Base-by-base conservation (phyloP, 768 basidiomycete genomes). In the Phanerodontia chrysosporium region DNA sequence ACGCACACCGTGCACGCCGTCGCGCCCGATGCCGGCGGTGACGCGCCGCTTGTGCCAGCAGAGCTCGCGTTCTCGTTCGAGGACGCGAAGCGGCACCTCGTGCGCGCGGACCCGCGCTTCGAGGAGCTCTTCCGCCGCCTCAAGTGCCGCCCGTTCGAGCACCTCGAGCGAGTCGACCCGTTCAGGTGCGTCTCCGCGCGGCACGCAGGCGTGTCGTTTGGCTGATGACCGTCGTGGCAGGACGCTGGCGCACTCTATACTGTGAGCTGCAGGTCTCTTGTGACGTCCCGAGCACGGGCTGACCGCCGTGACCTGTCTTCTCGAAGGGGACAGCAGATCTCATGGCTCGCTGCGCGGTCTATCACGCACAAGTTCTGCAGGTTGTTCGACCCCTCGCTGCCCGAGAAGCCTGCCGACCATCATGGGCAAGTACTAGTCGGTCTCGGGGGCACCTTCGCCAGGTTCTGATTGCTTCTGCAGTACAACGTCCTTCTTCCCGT, bases 341-440 rank as follows among this genome's bases (percentile, higher is more conserved):
- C 90, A 1, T 92, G 89, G 90, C 72, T 87, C 45, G 95, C 93
- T 12, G 95, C 94, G 0, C 80, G 89, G 22, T 85, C 90, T 21
- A 92, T 96, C 60, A 85, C 78, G 36, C 89, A 92, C 72, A 83
- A 79, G 58, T 96, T 96, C 71, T 75, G 85, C 51, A 80, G 89
- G 25, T 72, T 95, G 18, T 95, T 83, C 70, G 83, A 92, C 64
- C 83, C 84, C 18, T 76, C 82, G 9, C 73, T 94, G 2, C 89
- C 91, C 0, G 91, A 92, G 70, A 85, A 84, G 58, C 74, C 76
- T 39, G 72, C 75, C 0, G 83, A 85, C 48, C 76, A 65, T 69
- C 72, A 81, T 81, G 64, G 60, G 78, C 75, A 22, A 28, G 46
- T 28, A 53, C 32, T 51, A n/a, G n/a, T n/a, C n/a, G n/a, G n/a